phyloP scores from a whole-genome alignment of 2,329 filamentous ascomycete species.

The Zymoseptoria ardabiliae region DNA sequence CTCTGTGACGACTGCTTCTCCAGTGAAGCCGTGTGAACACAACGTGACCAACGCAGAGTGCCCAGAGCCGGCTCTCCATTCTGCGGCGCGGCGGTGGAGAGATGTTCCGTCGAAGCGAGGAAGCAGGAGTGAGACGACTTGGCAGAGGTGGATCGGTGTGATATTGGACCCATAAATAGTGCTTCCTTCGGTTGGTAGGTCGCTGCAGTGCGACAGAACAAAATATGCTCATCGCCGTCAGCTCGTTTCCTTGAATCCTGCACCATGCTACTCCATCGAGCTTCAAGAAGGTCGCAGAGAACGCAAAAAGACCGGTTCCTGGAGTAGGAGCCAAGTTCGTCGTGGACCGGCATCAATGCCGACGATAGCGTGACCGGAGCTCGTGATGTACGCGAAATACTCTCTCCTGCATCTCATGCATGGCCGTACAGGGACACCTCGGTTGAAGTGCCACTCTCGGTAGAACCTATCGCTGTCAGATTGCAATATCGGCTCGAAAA shows the following conservation, averaged over 20 bases:
- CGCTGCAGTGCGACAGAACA: background rate
- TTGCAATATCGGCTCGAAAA: too few relatives aligned
- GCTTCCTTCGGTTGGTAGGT: background rate
- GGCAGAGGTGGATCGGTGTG: background rate
- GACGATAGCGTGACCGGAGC: too few relatives aligned
- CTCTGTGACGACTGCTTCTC: background rate
- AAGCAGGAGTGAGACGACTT: background rate
- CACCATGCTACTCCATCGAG: too few relatives aligned
- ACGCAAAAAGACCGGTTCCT: too few relatives aligned
- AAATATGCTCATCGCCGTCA: background rate
- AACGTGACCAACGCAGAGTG: background rate
- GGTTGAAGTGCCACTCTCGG: too few relatives aligned
- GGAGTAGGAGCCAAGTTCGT: too few relatives aligned
- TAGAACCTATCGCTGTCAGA: too few relatives aligned
- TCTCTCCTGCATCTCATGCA: too few relatives aligned
- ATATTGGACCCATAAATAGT: background rate
- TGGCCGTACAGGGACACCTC: too few relatives aligned
- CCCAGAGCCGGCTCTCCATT: slow-evolving; percentile 14
- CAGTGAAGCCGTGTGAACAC: background rate
- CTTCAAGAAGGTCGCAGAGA: too few relatives aligned
- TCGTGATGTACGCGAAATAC: too few relatives aligned
- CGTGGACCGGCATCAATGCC: too few relatives aligned
- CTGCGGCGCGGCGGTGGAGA: slow-evolving; percentile 10
- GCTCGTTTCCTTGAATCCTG: background rate
- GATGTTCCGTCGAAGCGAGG: background rate